Conservation (phyloP, 305 asterid species). For the Fraxinus ornus region DNA sequence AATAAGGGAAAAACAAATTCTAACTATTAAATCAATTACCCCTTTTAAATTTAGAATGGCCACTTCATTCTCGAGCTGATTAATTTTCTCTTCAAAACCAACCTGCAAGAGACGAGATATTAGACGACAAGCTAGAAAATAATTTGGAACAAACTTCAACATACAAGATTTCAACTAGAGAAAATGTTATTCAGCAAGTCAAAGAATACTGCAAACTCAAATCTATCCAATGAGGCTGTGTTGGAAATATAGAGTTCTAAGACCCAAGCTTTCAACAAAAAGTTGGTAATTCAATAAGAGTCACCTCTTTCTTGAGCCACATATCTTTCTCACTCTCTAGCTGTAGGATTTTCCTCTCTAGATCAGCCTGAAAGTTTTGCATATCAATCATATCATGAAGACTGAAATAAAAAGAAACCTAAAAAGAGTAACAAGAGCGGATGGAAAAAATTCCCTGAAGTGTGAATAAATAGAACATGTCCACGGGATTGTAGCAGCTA, state of each 20-base stretch:
- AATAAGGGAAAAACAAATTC: constrained; percentile 14
- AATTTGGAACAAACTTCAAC: constrained; percentile 1
- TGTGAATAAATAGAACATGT: neutral
- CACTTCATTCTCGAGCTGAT: constrained; percentile 46
- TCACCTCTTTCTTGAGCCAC: constrained; percentile 46
- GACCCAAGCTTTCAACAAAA: neutral
- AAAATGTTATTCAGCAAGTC: neutral
- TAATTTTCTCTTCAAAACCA: constrained; percentile 42
- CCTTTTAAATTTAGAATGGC: constrained; percentile 41
- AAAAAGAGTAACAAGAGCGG: neutral
- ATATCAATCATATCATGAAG: constrained; percentile 11
- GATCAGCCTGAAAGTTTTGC: constrained; percentile 40
- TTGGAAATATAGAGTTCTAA: constrained; percentile 12
- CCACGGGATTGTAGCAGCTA: neutral
- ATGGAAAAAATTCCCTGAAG: neutral
- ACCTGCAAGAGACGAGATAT: constrained; percentile 35
- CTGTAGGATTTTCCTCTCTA: constrained; percentile 46
- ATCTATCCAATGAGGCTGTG: constrained; percentile 5
- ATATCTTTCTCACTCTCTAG: constrained; percentile 51
- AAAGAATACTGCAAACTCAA: constrained; percentile 9
- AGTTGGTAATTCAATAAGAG: constrained; percentile 9
- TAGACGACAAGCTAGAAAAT: neutral
- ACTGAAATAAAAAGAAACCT: constrained; percentile 5
- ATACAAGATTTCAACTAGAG: neutral
- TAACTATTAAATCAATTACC: constrained; percentile 33